Conservation (phyloP, 1,284 basidiomycete genomes). For the Ganoderma sp. region DNA sequence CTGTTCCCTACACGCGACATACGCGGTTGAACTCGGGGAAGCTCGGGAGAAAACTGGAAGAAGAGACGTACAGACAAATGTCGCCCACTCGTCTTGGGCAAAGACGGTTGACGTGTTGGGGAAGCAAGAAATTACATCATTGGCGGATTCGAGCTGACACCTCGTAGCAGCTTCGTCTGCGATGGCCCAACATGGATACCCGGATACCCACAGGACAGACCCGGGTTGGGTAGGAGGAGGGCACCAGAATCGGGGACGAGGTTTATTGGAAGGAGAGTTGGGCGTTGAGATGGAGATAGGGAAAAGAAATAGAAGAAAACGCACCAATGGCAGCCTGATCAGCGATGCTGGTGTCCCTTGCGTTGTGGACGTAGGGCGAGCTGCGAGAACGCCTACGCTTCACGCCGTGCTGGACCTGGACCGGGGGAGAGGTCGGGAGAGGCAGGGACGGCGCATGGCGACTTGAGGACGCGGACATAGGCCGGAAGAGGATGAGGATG, state of each 20-base stretch:
- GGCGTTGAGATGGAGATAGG: conserved; percentile 14
- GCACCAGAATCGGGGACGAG: conserved; percentile 9
- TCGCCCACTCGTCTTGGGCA: conserved; percentile 70
- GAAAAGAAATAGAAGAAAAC: conserved; percentile 33
- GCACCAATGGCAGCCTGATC: conserved; percentile 51
- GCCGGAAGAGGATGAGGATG: conserved; percentile 30
- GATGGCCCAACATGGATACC: conserved; percentile 6
- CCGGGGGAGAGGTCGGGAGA: conserved; percentile 42
- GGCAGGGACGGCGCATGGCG: conserved; percentile 46
- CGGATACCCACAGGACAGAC: conserved; percentile 3
- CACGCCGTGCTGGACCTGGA: conserved; percentile 34
- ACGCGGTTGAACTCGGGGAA: conserved; percentile 16
- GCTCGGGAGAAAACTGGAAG: conserved; percentile 15
- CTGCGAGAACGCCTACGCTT: conserved; percentile 38
- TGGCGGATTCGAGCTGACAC: conserved; percentile 54
- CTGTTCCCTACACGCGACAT: conserved; percentile 53
- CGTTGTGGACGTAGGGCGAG: conserved; percentile 27
- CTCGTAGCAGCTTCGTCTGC: conserved; percentile 42
- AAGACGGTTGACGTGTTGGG: conserved; percentile 59
- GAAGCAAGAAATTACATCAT: conserved; percentile 74
- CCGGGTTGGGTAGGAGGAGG: conserved; percentile 14
- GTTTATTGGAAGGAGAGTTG: conserved; percentile 16
- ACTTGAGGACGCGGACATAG: conserved; percentile 44
- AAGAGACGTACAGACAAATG: conserved; percentile 71
- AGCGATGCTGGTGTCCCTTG: conserved; percentile 42